A percentile compares a stretch with the other conserved stretches of the same genome.
These are phyloP conservation scores for Apiospora malaysiana DNA, from an alignment of 2,329 filamentous ascomycete species.

Conservation along the genomic window DNA sequence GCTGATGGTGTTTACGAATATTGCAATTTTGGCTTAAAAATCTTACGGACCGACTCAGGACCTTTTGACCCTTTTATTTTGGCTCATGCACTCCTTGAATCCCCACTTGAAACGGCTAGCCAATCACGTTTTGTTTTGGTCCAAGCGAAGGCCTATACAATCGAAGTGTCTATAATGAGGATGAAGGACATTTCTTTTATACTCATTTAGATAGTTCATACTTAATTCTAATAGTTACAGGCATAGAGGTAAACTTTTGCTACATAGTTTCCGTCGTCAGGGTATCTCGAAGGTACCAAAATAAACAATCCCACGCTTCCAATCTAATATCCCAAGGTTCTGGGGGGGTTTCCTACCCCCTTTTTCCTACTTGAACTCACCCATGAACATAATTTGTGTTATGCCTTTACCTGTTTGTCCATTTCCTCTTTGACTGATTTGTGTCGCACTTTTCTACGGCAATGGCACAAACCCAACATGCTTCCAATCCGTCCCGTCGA, in stretches of 20 bases:
- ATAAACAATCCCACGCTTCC: background rate
- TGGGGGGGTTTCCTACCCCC: no score
- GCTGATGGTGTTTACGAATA: background rate
- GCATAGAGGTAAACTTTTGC: background rate
- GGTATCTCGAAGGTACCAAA: background rate
- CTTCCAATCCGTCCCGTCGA: slow-evolving; percentile 30
- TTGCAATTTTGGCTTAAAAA: background rate
- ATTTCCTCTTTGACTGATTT: background rate
- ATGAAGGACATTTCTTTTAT: background rate
- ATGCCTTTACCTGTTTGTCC: background rate
- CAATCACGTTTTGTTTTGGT: background rate
- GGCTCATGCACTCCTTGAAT: background rate
- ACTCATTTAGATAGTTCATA: background rate
- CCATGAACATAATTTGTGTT: no score
- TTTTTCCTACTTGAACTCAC: background rate
- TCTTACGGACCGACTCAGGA: background rate
- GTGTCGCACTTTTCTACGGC: background rate
- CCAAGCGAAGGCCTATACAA: background rate
- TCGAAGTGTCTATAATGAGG: background rate
- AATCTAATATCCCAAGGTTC: background rate
- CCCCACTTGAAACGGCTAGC: background rate
- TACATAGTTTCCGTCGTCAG: background rate
- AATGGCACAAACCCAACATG: slow-evolving; percentile 29
- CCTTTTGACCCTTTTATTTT: background rate
- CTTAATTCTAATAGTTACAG: background rate